Evolutionary conservation across 1,284 basidiomycete species (phyloP), one percentile per base, ranked within the genome.

Genomic region (Pyrrhoderma noxium): DNA sequence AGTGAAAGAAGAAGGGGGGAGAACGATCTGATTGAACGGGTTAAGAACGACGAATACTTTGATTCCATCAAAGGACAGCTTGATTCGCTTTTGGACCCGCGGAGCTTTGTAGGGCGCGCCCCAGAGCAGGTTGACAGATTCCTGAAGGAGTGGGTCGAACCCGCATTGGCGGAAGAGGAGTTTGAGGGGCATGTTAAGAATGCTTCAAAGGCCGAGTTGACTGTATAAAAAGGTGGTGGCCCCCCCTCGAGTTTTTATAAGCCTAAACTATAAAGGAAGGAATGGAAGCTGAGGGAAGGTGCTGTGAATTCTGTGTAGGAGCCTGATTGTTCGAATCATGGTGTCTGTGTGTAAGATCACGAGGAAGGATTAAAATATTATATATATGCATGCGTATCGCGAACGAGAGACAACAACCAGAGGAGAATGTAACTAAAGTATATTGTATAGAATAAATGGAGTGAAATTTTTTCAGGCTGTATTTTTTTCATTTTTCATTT

Each of bases 1-100:
- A 63, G 95, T 99, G 58, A 99, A 99, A 71, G 79, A 94, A 58
- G 81, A 95, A 58, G 96, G 96, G 8, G 79, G 90, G 89, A 95
- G 68, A 99, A 99, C 68, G 95, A 99, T 69, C 74, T 99, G 42
- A 96, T 99, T 63, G 87, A 89, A 40, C 82, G 96, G 37, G 80
- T 99, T 57, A 75, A 74, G 59, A 68, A 69, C 49, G 83, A 89
- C 61, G 58, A 74, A 47, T 80, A 81, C 64, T 81, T 82, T 59
- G 75, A 79, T 59, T 68, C 73, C 13, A 84, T 89, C 67, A 79
- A 80, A 58, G 70, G 59, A 42, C 72, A 88, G 45, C 72, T 90
- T 41, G 82, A 85, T n/a, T 64, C 60, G 25, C 64, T 90, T 52
- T 72, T 97, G 56, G 83, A 95, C 52, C 92, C 93, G 38, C 70